Evolutionary conservation across 2,329 filamentous ascomycete genomes (phyloP).

Genomic region (Hymenoscyphus scutula): DNA sequence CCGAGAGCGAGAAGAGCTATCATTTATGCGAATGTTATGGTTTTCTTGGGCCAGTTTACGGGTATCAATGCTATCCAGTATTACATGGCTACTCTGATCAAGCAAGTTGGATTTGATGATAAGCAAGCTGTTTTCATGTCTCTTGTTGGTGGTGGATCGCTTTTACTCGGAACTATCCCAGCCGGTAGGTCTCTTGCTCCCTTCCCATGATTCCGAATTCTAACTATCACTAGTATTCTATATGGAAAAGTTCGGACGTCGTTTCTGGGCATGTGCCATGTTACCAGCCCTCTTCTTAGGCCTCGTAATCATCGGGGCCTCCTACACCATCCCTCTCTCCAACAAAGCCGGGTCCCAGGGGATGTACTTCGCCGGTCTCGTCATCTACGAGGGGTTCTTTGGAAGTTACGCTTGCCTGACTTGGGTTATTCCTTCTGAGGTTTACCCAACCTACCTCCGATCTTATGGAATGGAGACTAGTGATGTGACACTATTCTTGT

Average conservation of each 20-base stretch:
- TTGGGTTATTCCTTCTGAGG: conserved; percentile 66
- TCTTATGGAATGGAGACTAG: conserved; percentile 73
- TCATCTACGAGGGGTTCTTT: conserved; percentile 68
- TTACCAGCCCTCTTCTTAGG: conserved; percentile 70
- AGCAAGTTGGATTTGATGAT: conserved; percentile 63
- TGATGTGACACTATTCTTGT: conserved; percentile 66
- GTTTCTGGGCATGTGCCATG: conserved; percentile 73
- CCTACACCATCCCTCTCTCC: conserved; percentile 55
- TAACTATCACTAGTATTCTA: conserved; percentile 47
- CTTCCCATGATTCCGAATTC: background rate
- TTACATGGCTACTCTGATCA: conserved; percentile 68
- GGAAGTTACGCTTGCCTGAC: conserved; percentile 63
- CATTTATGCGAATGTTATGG: conserved; percentile 68
- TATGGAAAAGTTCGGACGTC: conserved; percentile 70
- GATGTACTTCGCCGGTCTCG: conserved; percentile 64
- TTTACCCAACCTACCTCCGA: conserved; percentile 70
- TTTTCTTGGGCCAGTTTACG: conserved; percentile 67
- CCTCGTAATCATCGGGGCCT: conserved; percentile 62
- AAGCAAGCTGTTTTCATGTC: conserved; percentile 70
- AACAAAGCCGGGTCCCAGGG: conserved; percentile 52
- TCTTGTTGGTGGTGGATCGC: conserved; percentile 65
- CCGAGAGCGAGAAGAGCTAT: conserved; percentile 64
- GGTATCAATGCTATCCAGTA: conserved; percentile 71
- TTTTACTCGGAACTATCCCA: conserved; percentile 66
- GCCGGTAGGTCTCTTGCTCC: conserved; percentile 38